Evolutionary conservation across 495 filamentous ascomycete genomes (phyloP).

Genomic region (Penicillium coprophilum): DNA sequence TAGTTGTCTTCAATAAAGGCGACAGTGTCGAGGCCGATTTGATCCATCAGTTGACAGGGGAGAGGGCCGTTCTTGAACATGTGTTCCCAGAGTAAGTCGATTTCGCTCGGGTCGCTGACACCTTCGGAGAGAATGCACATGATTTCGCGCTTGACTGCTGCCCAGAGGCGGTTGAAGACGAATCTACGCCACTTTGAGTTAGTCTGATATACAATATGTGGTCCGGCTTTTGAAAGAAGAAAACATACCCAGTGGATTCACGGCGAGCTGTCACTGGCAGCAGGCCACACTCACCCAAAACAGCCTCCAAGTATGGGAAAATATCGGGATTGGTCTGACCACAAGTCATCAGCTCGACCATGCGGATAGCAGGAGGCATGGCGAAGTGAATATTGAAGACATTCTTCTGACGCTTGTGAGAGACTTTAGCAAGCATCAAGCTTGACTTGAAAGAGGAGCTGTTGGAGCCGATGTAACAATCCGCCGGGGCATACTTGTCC

Average conservation of each 20-base stretch:
- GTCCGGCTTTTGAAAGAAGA: background rate
- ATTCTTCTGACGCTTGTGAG: conserved; percentile 14
- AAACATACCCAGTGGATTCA: conserved; percentile 50
- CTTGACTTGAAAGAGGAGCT: conserved; percentile 33
- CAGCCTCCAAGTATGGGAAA: conserved; percentile 41
- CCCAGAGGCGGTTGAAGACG: conserved; percentile 60
- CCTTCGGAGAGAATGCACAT: conserved; percentile 51
- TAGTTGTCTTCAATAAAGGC: conserved; percentile 47
- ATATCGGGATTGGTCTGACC: conserved; percentile 47
- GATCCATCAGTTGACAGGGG: conserved; percentile 36
- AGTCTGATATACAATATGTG: background rate
- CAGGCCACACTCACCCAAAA: conserved; percentile 44
- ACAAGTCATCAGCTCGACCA: conserved; percentile 57
- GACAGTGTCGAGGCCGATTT: conserved; percentile 35
- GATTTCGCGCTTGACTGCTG: conserved; percentile 54
- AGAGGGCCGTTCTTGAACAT: conserved; percentile 31
- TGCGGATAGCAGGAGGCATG: conserved; percentile 49
- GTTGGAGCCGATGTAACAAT: conserved; percentile 53
- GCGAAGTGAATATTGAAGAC: conserved; percentile 53
- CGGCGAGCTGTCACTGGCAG: conserved; percentile 34
- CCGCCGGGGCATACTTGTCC: conserved; percentile 37
- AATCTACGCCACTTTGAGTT: conserved; percentile 27
- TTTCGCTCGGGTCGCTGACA: conserved; percentile 46
- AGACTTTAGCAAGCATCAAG: conserved; percentile 25
- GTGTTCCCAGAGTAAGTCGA: conserved; percentile 43